These are phyloP conservation scores for Abrus pulchellus DNA, from an alignment of 306 rosid genomes.

Conservation along the genomic window DNA sequence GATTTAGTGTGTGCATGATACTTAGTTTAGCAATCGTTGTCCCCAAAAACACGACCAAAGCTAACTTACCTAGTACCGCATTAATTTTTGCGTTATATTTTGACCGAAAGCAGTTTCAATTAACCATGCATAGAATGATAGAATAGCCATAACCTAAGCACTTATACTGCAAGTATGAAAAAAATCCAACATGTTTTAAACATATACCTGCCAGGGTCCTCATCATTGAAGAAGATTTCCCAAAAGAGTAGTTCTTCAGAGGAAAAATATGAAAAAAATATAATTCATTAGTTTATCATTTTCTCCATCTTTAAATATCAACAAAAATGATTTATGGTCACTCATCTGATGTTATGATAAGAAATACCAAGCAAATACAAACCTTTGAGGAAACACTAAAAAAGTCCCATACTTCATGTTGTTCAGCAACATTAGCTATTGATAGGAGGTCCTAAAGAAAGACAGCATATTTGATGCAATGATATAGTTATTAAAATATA, in stretches of 20 bases:
- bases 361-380: slow-evolving; percentile 43
- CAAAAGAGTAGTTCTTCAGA: slow-evolving; percentile 86
- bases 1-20: too few species aligned
- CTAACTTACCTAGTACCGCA: too few species aligned
- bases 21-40: too few species aligned
- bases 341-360: slow-evolving; percentile 30
- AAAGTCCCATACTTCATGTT: slow-evolving; percentile 99
- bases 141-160: slow-evolving; percentile 22
- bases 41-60: too few species aligned
- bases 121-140: slow-evolving; percentile 2
- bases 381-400: slow-evolving; percentile 95
- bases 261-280: slow-evolving; percentile 5
- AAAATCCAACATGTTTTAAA: slow-evolving; percentile 42
- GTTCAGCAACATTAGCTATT: slow-evolving; percentile 95
- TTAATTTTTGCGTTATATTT: too few species aligned
- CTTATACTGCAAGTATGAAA: slow-evolving; percentile 37
- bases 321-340: neutral
- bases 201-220: slow-evolving; percentile 90
- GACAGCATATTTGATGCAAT: slow-evolving; percentile 41
- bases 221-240: slow-evolving; percentile 95
- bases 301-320: slow-evolving; percentile 14
- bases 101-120: too few species aligned
- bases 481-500: slow-evolving; percentile 14
- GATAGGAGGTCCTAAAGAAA: slow-evolving; percentile 82
- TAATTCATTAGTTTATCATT: slow-evolving; percentile 38